A percentile compares a stretch with the other conserved stretches of the same genome.
These are phyloP conservation scores for Penicillium subrubescens DNA, from an alignment of 495 filamentous ascomycete species.

Conservation along the genomic window DNA sequence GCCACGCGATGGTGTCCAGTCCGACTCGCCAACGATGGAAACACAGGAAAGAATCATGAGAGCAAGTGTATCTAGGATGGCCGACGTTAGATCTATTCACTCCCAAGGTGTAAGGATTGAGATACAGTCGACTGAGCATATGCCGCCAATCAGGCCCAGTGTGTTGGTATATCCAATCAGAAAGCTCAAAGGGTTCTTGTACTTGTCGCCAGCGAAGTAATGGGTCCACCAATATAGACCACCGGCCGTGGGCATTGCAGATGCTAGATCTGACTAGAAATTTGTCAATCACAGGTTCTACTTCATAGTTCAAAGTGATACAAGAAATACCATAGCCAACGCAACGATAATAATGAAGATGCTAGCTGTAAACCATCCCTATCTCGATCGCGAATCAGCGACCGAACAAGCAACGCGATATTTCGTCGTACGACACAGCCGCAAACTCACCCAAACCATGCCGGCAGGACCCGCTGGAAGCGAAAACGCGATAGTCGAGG, in stretches of 20 bases:
- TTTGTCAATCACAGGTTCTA: background rate
- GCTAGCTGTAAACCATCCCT: constrained; percentile 66
- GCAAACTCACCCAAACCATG: constrained; percentile 61
- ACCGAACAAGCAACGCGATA: background rate
- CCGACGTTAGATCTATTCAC: background rate
- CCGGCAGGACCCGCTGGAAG: constrained; percentile 68
- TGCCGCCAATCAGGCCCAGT: constrained; percentile 64
- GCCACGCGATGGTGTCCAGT: constrained; percentile 61
- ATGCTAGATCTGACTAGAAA: constrained; percentile 61
- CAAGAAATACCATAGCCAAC: constrained; percentile 57
- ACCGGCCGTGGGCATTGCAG: constrained; percentile 69
- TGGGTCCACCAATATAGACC: constrained; percentile 76
- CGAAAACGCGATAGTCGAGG: constrained; percentile 64
- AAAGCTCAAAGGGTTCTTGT: constrained; percentile 63
- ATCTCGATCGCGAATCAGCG: background rate
- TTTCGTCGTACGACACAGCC: background rate
- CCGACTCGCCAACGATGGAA: constrained; percentile 62
- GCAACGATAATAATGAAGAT: constrained; percentile 67
- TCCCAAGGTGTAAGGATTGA: background rate
- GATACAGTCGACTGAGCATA: constrained; percentile 61
- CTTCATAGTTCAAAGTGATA: background rate
- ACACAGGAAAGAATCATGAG: constrained; percentile 57
- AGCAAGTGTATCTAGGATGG: constrained; percentile 45
- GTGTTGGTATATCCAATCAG: constrained; percentile 73
- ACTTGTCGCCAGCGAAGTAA: constrained; percentile 60